Conservation (phyloP, 805 yeast genomes). For the Dipodascus geniculatus region DNA sequence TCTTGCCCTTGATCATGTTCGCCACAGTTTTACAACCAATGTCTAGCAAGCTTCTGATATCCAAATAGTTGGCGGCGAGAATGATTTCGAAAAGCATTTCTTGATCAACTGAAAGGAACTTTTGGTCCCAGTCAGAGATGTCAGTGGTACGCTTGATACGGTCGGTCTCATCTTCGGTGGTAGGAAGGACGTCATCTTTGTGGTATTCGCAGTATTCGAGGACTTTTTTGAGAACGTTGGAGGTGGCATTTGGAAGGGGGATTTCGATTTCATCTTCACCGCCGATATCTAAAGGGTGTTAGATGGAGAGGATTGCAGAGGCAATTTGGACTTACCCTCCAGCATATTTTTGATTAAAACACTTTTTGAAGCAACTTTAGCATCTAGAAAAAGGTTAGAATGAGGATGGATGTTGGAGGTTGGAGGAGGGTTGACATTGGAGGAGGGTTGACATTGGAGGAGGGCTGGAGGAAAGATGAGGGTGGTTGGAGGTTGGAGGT, state of each 20-base stretch:
- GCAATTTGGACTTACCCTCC: conserved; percentile 40
- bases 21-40: conserved; percentile 40
- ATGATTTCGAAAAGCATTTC: conserved; percentile 38
- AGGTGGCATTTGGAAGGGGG: conserved; percentile 78
- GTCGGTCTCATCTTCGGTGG: conserved; percentile 68
- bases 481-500: too few species aligned
- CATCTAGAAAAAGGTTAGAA: conserved; percentile 19
- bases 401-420: too few species aligned
- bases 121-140: conserved; percentile 91
- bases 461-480: too few species aligned
- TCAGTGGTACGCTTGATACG: conserved; percentile 67
- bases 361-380: conserved; percentile 78
- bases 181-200: conserved; percentile 50
- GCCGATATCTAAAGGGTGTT: conserved; percentile 23
- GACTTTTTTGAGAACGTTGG: conserved; percentile 74
- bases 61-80: conserved; percentile 36
- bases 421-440: too few species aligned
- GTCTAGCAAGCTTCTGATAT: conserved; percentile 33
- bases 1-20: conserved; percentile 35
- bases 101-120: conserved; percentile 84
- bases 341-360: conserved; percentile 77
- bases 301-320: background rate
- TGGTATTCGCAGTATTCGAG: conserved; percentile 95
- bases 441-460: too few species aligned
- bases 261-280: conserved; percentile 60